Percentiles rank a stretch among this genome's conserved stretches.
These are phyloP conservation scores for Basidiobolus meristosporus DNA, from an alignment of 371 early-diverging fungal genomes.

Conservation along the genomic window DNA sequence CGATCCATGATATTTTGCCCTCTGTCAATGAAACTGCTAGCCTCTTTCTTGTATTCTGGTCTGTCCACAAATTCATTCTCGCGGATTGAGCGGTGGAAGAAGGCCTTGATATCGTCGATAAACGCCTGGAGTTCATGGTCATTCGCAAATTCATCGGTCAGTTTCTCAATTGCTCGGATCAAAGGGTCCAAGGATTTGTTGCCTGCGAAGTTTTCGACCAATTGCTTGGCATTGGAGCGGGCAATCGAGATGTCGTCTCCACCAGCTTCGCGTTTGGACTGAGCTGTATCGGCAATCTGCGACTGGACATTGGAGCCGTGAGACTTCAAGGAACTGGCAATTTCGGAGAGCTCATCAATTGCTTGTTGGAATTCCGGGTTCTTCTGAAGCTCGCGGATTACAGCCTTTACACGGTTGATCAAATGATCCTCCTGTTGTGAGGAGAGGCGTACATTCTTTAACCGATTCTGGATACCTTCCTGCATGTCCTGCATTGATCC, in stretches of 20 bases:
- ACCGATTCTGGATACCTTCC: too few species aligned
- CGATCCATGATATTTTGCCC: conserved; percentile 8
- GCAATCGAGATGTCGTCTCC: conserved; percentile 6
- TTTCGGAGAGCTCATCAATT: conserved; percentile 10
- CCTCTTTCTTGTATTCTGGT: conserved; percentile 7
- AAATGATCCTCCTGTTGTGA: conserved; percentile 6
- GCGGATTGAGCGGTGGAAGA: conserved; percentile 7
- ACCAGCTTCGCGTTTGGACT: conserved; percentile 1
- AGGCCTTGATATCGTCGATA: conserved; percentile 8
- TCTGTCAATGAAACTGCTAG: conserved; percentile 6
- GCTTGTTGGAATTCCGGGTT: conserved; percentile 14
- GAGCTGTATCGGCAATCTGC: background rate
- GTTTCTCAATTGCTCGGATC: conserved; percentile 6
- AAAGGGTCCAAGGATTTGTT: conserved; percentile 11
- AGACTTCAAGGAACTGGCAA: conserved; percentile 6
- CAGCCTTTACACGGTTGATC: conserved; percentile 5
- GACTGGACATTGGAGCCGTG: conserved; percentile 6
- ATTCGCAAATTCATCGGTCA: conserved; percentile 6
- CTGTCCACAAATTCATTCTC: conserved; percentile 11
- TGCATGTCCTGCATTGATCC: too few species aligned
- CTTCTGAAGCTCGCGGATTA: conserved; percentile 8
- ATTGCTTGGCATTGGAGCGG: conserved; percentile 9
- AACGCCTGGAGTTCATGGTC: conserved; percentile 10
- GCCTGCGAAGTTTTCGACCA: conserved; percentile 18
- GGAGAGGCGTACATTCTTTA: background rate